Evolutionary conservation across 2,329 filamentous ascomycete genomes (phyloP).

Genomic region (Mycogone perniciosa): DNA sequence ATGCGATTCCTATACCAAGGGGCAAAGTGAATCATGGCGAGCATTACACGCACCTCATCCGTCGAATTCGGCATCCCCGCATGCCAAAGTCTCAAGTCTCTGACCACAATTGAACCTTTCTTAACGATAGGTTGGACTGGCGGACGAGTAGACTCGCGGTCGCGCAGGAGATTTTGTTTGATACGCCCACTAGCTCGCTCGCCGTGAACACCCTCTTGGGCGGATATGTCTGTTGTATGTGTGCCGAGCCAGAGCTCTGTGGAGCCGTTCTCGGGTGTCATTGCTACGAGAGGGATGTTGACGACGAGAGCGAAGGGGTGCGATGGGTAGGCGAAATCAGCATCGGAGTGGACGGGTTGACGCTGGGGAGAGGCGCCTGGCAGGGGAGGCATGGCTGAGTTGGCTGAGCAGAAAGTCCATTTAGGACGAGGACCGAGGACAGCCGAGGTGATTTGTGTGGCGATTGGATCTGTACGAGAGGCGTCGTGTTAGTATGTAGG

Average conservation of each 20-base stretch:
- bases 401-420: conserved; percentile 54
- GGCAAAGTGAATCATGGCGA: conserved; percentile 55
- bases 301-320: conserved; percentile 50
- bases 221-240: conserved; percentile 32
- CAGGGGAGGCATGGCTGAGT: conserved; percentile 48
- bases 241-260: conserved; percentile 57
- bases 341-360: conserved; percentile 54
- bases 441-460: conserved; percentile 48
- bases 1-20: conserved; percentile 53
- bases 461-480: conserved; percentile 40
- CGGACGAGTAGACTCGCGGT: conserved; percentile 30
- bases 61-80: conserved; percentile 55
- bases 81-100: conserved; percentile 58
- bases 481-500: too few relatives aligned
- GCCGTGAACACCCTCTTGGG: conserved; percentile 44
- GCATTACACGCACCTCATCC: conserved; percentile 46
- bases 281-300: conserved; percentile 47
- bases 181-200: conserved; percentile 48
- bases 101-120: conserved; percentile 50
- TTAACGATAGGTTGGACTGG: conserved; percentile 45
- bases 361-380: conserved; percentile 32
- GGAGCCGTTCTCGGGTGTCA: conserved; percentile 46
- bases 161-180: conserved; percentile 32
- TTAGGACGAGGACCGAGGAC: conserved; percentile 49
- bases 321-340: conserved; percentile 49